These are phyloP conservation scores for Fusarium ambrosium DNA, from an alignment of 2,329 filamentous ascomycete species.

Conservation along the genomic window DNA sequence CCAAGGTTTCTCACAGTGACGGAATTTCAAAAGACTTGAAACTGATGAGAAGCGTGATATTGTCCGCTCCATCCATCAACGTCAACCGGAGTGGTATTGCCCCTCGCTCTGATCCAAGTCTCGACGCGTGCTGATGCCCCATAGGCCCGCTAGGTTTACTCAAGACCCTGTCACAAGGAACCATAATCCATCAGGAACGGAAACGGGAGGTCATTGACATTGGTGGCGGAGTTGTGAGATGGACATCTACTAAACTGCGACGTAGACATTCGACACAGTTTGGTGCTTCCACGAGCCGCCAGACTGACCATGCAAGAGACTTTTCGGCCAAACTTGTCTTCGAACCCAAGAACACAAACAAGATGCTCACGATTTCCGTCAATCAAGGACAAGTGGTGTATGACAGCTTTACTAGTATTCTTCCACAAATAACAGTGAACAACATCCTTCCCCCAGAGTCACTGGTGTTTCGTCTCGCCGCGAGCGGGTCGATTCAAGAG, in stretches of 20 bases:
- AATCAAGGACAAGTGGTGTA: background rate
- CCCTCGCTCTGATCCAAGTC: background rate
- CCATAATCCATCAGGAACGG: background rate
- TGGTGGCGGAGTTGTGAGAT: rapidly evolving
- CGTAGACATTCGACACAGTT: rapidly evolving
- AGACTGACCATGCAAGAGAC: background rate
- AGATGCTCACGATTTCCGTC: background rate
- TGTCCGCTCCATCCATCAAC: background rate
- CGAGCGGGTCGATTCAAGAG: background rate
- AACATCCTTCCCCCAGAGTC: rapidly evolving
- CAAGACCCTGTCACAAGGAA: rapidly evolving
- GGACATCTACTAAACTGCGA: background rate
- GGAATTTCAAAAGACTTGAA: background rate
- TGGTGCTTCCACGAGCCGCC: background rate
- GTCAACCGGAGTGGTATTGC: background rate
- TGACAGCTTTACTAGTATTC: rapidly evolving
- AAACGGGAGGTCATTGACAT: background rate
- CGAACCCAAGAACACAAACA: background rate
- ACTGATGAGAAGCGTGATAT: background rate
- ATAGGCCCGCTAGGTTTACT: background rate
- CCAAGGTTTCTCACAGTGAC: background rate
- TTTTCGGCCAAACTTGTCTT: background rate
- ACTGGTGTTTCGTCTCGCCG: rapidly evolving
- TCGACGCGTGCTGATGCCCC: background rate
- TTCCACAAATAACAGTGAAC: rapidly evolving